Conservation (phyloP, 345 rosid genomes). For the Acer yangbiense region DNA sequence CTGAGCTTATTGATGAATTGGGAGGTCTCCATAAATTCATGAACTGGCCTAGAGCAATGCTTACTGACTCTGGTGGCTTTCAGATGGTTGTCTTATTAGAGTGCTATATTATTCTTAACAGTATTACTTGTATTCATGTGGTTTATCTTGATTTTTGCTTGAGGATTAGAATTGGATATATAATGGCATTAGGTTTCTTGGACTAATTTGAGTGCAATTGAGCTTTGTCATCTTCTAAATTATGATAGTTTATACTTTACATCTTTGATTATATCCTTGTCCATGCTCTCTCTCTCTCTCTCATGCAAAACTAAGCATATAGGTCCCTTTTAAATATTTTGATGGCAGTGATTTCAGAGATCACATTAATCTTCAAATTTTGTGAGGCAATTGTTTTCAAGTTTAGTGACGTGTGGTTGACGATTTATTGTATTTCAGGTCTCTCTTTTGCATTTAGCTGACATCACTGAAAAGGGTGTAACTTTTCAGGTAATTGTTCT, state of each 20-base stretch:
- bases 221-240: background rate
- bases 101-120: constrained; percentile 4
- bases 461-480: constrained; percentile 78
- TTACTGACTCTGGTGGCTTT: constrained; percentile 91
- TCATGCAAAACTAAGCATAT: background rate
- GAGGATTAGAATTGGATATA: background rate
- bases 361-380: constrained; percentile 7
- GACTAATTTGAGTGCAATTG: background rate
- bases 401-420: constrained; percentile 4
- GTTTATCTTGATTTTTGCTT: constrained; percentile 7
- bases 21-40: constrained; percentile 84
- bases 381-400: background rate
- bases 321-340: background rate
- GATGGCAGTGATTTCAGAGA: background rate
- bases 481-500: constrained; percentile 62
- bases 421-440: constrained; percentile 45
- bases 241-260: background rate
- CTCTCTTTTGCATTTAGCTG: constrained; percentile 76
- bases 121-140: background rate
- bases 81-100: constrained; percentile 62
- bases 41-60: constrained; percentile 85
- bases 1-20: constrained; percentile 73
- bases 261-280: background rate
- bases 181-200: constrained; percentile 3
- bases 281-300: background rate